Percentiles rank a stretch among this genome's conserved stretches.
Conservation (phyloP, 441 rosid species). For the Sinapis alba region DNA sequence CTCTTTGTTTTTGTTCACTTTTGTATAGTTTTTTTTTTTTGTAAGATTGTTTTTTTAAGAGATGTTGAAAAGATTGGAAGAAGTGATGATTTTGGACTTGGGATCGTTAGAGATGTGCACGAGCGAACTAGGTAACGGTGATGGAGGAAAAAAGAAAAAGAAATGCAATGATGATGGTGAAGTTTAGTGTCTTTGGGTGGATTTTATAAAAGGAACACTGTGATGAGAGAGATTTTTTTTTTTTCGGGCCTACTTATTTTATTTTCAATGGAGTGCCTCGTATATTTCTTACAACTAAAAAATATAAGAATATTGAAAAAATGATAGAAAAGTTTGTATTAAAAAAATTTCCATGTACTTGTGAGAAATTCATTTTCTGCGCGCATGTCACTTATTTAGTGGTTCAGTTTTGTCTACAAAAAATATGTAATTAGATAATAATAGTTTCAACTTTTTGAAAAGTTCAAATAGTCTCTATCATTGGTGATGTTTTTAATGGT, state of each 20-base stretch:
- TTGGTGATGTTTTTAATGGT: too few relatives aligned
- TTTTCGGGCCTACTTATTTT: constrained; percentile 10
- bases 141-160: constrained; percentile 35
- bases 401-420: too few relatives aligned
- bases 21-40: background rate
- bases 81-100: constrained; percentile 31
- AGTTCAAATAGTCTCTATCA: too few relatives aligned
- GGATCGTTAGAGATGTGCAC: constrained; percentile 51
- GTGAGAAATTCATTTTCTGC: too few relatives aligned
- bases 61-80: constrained; percentile 13
- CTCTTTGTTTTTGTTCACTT: constrained; percentile 5
- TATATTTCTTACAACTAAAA: too few relatives aligned
- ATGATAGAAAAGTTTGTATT: too few relatives aligned
- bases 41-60: background rate
- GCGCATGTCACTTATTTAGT: too few relatives aligned
- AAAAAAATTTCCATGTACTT: too few relatives aligned
- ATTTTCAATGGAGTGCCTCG: too few relatives aligned
- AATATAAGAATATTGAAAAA: too few relatives aligned
- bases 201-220: constrained; percentile 38
- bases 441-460: too few relatives aligned
- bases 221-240: constrained; percentile 31
- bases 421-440: too few relatives aligned
- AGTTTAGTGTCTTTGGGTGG: constrained; percentile 39
- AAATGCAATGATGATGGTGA: constrained; percentile 36
- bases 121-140: constrained; percentile 78